These are phyloP conservation scores for Termitomyces sp. DNA, from an alignment of 768 basidiomycete genomes.

Conservation along the genomic window DNA sequence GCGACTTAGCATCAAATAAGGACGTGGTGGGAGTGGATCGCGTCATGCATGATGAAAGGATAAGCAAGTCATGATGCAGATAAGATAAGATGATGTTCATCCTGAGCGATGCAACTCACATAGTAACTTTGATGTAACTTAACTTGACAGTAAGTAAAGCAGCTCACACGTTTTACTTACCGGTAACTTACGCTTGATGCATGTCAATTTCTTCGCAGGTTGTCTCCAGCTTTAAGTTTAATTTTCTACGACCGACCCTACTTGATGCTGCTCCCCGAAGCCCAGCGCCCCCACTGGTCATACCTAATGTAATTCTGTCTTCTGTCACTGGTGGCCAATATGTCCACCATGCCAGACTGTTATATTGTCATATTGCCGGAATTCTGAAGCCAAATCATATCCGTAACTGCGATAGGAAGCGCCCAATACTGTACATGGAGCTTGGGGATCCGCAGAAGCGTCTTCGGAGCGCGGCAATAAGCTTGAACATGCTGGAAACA, in stretches of 20 bases:
- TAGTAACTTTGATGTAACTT: no score
- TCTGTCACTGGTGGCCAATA: background rate
- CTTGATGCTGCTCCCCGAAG: background rate
- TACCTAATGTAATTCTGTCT: background rate
- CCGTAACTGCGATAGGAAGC: background rate
- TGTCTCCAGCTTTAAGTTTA: background rate
- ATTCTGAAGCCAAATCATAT: background rate
- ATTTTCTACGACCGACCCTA: background rate
- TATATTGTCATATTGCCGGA: no score
- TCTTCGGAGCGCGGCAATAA: background rate
- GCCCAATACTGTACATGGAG: background rate
- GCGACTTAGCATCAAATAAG: slow-evolving; percentile 24
- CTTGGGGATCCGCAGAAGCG: slow-evolving; percentile 12
- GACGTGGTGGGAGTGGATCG: no score
- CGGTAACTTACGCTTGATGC: background rate
- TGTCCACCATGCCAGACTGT: background rate
- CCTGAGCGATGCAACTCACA: no score
- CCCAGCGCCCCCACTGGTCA: background rate
- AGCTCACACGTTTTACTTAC: background rate
- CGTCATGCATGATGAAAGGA: no score
- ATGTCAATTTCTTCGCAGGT: background rate
- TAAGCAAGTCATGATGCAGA: no score
- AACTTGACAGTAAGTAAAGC: no score
- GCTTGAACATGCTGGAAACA: background rate
- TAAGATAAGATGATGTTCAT: no score